phyloP scores from a whole-genome alignment of 2,329 filamentous ascomycete genomes.

The Elsinoe fawcettii region DNA sequence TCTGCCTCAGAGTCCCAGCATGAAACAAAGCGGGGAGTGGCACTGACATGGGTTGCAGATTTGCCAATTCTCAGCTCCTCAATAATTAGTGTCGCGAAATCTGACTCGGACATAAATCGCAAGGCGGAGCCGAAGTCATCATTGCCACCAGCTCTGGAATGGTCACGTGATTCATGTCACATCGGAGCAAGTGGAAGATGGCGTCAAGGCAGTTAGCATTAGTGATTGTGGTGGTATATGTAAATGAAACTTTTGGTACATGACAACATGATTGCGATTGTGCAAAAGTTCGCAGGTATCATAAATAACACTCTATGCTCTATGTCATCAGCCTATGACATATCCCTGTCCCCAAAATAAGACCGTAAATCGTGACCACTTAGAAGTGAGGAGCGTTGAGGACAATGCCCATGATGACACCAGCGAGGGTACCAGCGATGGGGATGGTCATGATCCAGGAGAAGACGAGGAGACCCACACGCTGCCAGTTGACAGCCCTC shows the following conservation, averaged over 20 bases:
- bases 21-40: too few species aligned
- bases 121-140: too few species aligned
- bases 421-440: conserved; percentile 49
- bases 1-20: too few species aligned
- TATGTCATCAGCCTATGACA: background rate
- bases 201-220: background rate
- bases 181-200: too few species aligned
- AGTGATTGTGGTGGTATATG: background rate
- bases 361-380: background rate
- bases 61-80: too few species aligned
- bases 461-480: conserved; percentile 52
- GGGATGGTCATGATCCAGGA: conserved; percentile 57
- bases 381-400: conserved; percentile 49
- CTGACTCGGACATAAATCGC: too few species aligned
- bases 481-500: conserved; percentile 56
- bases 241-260: background rate
- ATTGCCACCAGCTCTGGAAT: too few species aligned
- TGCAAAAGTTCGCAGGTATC: background rate
- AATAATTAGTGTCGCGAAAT: too few species aligned
- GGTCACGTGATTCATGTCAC: too few species aligned
- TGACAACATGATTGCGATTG: background rate
- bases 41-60: too few species aligned
- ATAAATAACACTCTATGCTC: background rate
- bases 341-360: background rate
- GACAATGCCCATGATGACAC: conserved; percentile 54